Evolutionary conservation across 305 asterid species (phyloP), one percentile per base, ranked within the genome.

Genomic region (Fraxinus baroniana): DNA sequence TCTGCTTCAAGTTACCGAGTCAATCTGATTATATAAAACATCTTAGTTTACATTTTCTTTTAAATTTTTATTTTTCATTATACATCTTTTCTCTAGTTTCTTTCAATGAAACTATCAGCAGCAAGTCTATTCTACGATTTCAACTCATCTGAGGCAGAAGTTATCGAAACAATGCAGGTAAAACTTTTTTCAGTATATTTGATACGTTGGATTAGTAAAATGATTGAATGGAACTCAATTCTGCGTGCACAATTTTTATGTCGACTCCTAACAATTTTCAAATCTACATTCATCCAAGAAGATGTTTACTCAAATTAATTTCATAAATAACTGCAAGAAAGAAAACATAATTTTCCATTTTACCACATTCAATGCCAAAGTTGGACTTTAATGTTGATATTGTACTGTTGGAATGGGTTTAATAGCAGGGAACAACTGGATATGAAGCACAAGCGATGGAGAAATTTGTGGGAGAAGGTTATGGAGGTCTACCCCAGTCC

Each of bases 51-150:
- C 28, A 17, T 3, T 28, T 15, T 44, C 57, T 46, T 24, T 36
- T 2, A 37, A 24, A 73, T 49, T 33, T 13, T 33, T 49, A 66
- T 8, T 4, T 32, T 49, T 26, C 7, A 18, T 77, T 49, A 7
- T 15, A 20, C 80, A 7, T 35, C 10, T 81, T 82, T 80, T 3
- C 15, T 84, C 52, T 81, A 94, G 98, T 94, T 94, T 90, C 96
- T 94, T 20, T 95, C 99, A 46, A 95, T 94, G 99, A 94, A 94
- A 86, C 89, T 95, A 37, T 94, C 99, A 64, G 94, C 98, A 71
- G 99, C 99, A 72, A 94, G 98, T 84, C 87, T 93, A 49, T 91
- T 83, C 86, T 93, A 92, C 79, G 99, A 95, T 83, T 95, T 95
- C 91, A 95, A 94, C 84, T 92, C 97, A 1, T 86, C 93, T 6